Conservation (phyloP, 768 basidiomycete species). For the Asterophora parasitica region DNA sequence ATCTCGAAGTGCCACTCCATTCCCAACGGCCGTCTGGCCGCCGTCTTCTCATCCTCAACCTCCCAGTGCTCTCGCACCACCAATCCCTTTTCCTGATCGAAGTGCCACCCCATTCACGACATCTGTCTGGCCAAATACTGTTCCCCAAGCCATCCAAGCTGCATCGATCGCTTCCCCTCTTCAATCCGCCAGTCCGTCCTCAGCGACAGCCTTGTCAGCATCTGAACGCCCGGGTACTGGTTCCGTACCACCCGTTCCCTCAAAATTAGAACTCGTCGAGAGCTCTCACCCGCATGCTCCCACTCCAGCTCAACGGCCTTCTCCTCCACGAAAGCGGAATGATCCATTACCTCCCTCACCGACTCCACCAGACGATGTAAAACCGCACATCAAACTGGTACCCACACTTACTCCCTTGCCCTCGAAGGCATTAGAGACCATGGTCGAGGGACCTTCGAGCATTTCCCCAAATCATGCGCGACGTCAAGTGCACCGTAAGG, state of each 20-base stretch:
- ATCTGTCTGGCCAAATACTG: too few relatives aligned
- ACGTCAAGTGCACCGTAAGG: conserved; percentile 35
- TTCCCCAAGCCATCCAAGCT: too few relatives aligned
- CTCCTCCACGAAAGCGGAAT: background rate
- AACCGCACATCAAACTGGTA: background rate
- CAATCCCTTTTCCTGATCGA: background rate
- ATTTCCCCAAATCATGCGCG: conserved; percentile 14
- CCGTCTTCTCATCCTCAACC: conserved; percentile 2
- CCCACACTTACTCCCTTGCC: conserved; percentile 7
- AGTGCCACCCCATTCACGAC: too few relatives aligned
- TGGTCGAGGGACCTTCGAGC: conserved; percentile 2
- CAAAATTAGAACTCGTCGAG: background rate
- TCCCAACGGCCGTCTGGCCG: conserved; percentile 14
- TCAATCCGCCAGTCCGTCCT: too few relatives aligned
- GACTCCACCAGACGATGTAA: background rate
- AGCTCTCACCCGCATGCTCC: conserved; percentile 24
- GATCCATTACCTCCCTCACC: background rate
- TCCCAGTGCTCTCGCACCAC: background rate
- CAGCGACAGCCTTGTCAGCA: too few relatives aligned
- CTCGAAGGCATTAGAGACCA: conserved; percentile 10
- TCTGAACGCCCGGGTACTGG: too few relatives aligned
- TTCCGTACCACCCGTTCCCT: background rate
- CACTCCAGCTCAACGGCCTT: conserved; percentile 32
- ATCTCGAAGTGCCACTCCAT: conserved; percentile 16
- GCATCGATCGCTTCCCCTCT: too few relatives aligned